A percentile compares a stretch with the other conserved stretches of the same genome.
Evolutionary conservation across 2,329 filamentous ascomycete genomes (phyloP).

Genomic region (Colletotrichum neosansevieriae): DNA sequence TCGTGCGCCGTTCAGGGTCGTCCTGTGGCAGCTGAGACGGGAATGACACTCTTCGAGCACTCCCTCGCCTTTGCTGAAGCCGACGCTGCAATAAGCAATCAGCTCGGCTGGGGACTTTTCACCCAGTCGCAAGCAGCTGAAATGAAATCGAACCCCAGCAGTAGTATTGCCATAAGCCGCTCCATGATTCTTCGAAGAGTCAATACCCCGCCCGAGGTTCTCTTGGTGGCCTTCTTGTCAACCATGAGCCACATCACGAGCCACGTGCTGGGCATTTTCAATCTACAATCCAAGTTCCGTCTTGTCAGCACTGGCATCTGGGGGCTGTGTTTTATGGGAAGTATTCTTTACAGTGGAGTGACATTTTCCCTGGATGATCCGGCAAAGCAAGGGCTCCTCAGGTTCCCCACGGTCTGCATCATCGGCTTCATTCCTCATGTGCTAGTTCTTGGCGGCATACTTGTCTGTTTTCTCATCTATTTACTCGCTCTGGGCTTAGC

Average conservation of each 20-base stretch:
- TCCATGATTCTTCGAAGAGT: conserved; percentile 81
- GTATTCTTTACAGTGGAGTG: conserved; percentile 82
- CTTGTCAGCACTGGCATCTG: conserved; percentile 89
- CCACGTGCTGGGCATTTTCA: conserved; percentile 83
- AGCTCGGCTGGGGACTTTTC: conserved; percentile 79
- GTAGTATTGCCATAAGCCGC: conserved; percentile 64
- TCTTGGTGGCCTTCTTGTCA: conserved; percentile 89
- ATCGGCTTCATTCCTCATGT: conserved; percentile 95
- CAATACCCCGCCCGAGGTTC: conserved; percentile 90
- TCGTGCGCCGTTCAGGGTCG: conserved; percentile 90
- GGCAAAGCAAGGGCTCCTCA: conserved; percentile 74
- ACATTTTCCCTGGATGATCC: conserved; percentile 72
- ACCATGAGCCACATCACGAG: conserved; percentile 89
- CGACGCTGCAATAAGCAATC: conserved; percentile 85
- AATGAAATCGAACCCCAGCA: conserved; percentile 21
- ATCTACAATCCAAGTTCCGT: conserved; percentile 82
- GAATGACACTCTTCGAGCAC: conserved; percentile 97
- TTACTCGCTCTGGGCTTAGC: conserved; percentile 80
- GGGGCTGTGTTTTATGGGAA: conserved; percentile 89
- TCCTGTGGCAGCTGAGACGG: conserved; percentile 84
- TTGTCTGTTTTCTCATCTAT: conserved; percentile 83
- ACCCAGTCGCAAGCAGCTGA: conserved; percentile 58
- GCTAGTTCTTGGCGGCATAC: conserved; percentile 84
- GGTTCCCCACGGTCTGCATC: conserved; percentile 94
- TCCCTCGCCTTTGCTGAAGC: conserved; percentile 96